Percentiles rank a stretch among this genome's conserved stretches.
Evolutionary conservation across 495 filamentous ascomycete species (phyloP).

Genomic region (Penicillium angulare): DNA sequence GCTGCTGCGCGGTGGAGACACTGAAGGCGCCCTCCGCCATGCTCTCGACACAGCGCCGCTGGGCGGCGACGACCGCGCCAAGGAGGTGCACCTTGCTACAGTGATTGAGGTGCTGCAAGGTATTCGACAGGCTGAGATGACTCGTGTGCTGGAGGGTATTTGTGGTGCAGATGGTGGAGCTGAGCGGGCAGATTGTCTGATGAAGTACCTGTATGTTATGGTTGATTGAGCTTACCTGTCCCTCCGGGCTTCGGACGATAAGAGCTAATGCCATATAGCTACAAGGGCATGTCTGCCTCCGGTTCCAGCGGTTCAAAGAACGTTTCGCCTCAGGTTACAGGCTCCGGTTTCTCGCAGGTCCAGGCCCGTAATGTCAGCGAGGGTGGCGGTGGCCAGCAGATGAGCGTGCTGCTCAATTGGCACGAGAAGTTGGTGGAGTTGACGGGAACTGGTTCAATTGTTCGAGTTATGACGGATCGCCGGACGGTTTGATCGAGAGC

Average conservation of each 20-base stretch:
- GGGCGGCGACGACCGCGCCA: slow-evolving; percentile 69
- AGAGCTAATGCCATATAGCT: slow-evolving; percentile 42
- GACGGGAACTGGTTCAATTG: slow-evolving; percentile 81
- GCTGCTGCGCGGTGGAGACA: slow-evolving; percentile 78
- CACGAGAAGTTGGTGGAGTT: slow-evolving; percentile 94
- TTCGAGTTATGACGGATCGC: slow-evolving; percentile 88
- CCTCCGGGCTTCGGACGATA: not conserved
- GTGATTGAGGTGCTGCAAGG: slow-evolving; percentile 86
- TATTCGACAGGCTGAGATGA: slow-evolving; percentile 89
- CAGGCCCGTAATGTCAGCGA: slow-evolving; percentile 64
- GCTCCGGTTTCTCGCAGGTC: slow-evolving; percentile 81
- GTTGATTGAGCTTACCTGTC: not conserved
- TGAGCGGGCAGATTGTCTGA: slow-evolving; percentile 58
- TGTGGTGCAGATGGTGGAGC: slow-evolving; percentile 67
- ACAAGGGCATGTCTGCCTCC: slow-evolving; percentile 77
- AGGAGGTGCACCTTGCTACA: slow-evolving; percentile 79
- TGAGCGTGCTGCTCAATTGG: slow-evolving; percentile 94
- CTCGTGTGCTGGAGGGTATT: slow-evolving; percentile 73
- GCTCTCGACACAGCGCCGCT: slow-evolving; percentile 75
- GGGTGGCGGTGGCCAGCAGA: slow-evolving; percentile 78
- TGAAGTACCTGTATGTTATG: slow-evolving; percentile 50
- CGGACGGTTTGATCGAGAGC: slow-evolving; percentile 66
- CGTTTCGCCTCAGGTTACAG: slow-evolving; percentile 77
- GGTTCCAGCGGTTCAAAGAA: slow-evolving; percentile 37
- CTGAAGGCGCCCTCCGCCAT: slow-evolving; percentile 76